Base-by-base conservation (phyloP, 352 stramenopile species). In the Phytophthora cajani region DNA sequence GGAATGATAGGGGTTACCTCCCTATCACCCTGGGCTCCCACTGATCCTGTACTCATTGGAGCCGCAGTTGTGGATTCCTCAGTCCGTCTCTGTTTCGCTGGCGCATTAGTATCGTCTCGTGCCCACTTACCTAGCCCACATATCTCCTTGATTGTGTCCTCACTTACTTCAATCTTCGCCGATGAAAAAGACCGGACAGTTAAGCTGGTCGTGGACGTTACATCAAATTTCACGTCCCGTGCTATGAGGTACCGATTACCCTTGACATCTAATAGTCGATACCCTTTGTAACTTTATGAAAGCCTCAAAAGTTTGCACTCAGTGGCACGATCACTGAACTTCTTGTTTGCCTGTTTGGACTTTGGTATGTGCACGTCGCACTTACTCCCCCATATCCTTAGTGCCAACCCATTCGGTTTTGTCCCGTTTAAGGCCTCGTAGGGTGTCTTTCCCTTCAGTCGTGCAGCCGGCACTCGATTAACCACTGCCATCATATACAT, bases 401-500 rank as follows among this genome's bases (percentile, higher is more conserved):
- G 11, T 42, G 36, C 36, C 10, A 42, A 42, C 5, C 5, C 36
- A 42, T 16, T 42, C 30, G 51, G 17, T 23, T 58, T 46, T 19
- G 50, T 72, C 32, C 23, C 65, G 63, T 25, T 69, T 7, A 51
- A 54, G 2, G 33, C 32, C 25, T 66, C 49, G 46, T 51, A 65
- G 3, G 50, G 38, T 42, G 1, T 47, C 25, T 51, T 33, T 38
- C 63, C 38, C 46, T 77, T 59, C 62, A 62, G 19, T n/a, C 58
- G 12, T 49, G 66, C 32, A 40, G 40, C 60, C 6, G 52, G 30
- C 47, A 58, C 16, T 59, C 67, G 62, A 40, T 68, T 61, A 14
- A 2, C 49, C 8, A 68, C 52, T 21, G 3, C 17, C 6, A 25
- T 60, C 55, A 64, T 42, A 25, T 62, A 62, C n/a, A 32, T 47